Evolutionary conservation across 176 grass and related monocot genomes (phyloP), one percentile per base, ranked within the genome.

Genomic region (Juncus inflexus): DNA sequence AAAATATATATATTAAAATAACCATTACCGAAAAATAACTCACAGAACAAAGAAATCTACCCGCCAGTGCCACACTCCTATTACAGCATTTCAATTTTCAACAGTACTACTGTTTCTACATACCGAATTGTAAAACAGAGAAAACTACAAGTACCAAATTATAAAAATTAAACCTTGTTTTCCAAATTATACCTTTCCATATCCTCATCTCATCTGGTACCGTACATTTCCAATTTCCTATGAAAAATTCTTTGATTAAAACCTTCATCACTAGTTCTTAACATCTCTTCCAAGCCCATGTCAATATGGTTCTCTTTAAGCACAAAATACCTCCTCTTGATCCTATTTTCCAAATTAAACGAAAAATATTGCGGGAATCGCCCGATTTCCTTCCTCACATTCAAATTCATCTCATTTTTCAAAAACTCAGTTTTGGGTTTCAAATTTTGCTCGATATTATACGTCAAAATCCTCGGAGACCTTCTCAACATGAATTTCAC

Each of bases 311-410:
- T 79, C 40, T 86, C 62, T 37, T 15, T 76, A 36, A 88, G 58
- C 5, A 47, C 50, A n/a, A 39, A 42, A 36, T 96, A 3, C 58
- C 87, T 77, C 2, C 79, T 74, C 36, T 66, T 85, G 12, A 90
- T 96, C 77, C 76, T 87, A 52, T 81, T 78, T 40, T 96, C 81
- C 64, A 96, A 58, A 58, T 81, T 96, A 73, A 90, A 96, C 0
- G 81, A 83, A n/a, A 96, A 90, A 74, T 83, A 96, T 64, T 96
- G 87, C 3, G 91, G 87, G 74, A 96, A 96, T 58, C 68, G 63
- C 40, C 62, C 12, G 9, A 90, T 76, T 52, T 96, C 91, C 0
- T 63, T 58, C 10, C 73, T 36, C 12, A 67, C 49, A 50, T 83
- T 65, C 16, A 72, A 73, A 2, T 60, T 51, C 66, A 96, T 90